Evolutionary conservation across 257 asterid genomes (phyloP), one percentile per base, ranked within the genome.

Genomic region (Primulina huaijiensis): DNA sequence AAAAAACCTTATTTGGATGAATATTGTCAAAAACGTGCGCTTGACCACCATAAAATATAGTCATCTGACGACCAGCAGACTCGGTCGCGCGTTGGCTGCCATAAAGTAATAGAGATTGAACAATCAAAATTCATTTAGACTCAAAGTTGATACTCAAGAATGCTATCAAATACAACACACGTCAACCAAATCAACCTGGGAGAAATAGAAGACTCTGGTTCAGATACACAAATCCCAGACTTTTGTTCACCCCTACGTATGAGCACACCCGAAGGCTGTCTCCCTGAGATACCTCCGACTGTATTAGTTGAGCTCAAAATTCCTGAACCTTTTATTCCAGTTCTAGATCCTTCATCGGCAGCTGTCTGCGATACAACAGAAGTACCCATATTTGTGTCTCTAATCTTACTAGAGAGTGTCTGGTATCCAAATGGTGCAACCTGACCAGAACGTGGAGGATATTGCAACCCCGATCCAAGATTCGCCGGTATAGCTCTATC

Each of bases 311-410:
- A 83, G 79, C 84, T 87, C 78, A 88, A 83, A 64, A 87, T 37
- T 72, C 95, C 92, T 0, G 92, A 83, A 27, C 97, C 97, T 82
- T 88, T 92, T 58, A 92, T 88, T 64, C 98, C 97, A 7, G 98
- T 92, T 73, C 98, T 85, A 8, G 98, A 92, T 56, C 98, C 98
- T 84, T 92, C 98, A 84, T 92, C 98, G 52, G 97, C 98, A 23
- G 97, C 95, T 30, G 86, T 87, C 79, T 85, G 92, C 23, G 96
- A 88, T 61, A 83, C 66, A 20, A 78, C 68, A 37, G 90, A 78
- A 64, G 88, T 82, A 21, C 86, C 88, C 58, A 77, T 75, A 65
- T 82, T 86, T n/a, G 86, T 31, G n/a, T 89, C 98, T 64, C 79
- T 85, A 40, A 84, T 83, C 83, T 88, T 88, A 80, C 82, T 86